Conservation (phyloP, 352 stramenopile species). For the Thraustochytrium sp. region DNA sequence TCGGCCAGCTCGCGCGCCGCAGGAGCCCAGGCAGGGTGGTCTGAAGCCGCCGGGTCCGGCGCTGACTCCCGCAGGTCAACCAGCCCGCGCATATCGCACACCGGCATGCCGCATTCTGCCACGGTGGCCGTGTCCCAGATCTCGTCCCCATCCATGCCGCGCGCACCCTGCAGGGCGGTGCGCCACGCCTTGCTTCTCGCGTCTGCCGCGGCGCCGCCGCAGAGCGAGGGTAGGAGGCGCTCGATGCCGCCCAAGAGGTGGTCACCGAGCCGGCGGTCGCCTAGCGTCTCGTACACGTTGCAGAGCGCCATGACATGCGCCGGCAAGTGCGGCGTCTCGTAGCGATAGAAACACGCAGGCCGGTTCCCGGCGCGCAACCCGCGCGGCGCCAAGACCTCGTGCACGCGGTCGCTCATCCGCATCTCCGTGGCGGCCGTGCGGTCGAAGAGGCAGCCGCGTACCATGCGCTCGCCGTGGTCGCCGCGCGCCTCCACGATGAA, state of each 20-base stretch:
- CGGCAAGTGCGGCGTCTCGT: not conserved
- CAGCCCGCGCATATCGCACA: not conserved
- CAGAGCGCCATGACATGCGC: not conserved
- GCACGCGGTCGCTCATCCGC: not conserved
- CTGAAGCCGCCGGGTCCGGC: not conserved
- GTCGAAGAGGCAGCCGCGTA: constrained; percentile 16
- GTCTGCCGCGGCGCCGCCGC: not conserved
- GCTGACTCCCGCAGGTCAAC: not conserved
- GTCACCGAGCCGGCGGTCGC: constrained; percentile 10
- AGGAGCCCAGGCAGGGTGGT: not conserved
- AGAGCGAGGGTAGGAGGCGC: not conserved
- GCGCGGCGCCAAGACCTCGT: not conserved
- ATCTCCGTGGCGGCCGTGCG: not conserved
- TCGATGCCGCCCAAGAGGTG: constrained; percentile 14
- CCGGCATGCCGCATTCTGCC: constrained; percentile 16
- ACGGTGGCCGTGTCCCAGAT: constrained; percentile 32
- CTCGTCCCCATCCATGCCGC: constrained; percentile 17
- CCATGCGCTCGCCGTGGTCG: constrained; percentile 20
- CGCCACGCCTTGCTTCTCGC: not conserved
- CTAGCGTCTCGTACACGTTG: constrained; percentile 32
- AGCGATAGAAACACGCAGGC: not conserved
- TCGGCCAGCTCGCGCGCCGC: not conserved
- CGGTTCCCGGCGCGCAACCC: not conserved
- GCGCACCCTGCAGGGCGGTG: not conserved
- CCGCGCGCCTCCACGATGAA: constrained; percentile 4